A percentile compares a stretch with the other conserved stretches of the same genome.
Conservation (phyloP, 2,329 filamentous ascomycete species). For the Ophiostoma ulmi region DNA sequence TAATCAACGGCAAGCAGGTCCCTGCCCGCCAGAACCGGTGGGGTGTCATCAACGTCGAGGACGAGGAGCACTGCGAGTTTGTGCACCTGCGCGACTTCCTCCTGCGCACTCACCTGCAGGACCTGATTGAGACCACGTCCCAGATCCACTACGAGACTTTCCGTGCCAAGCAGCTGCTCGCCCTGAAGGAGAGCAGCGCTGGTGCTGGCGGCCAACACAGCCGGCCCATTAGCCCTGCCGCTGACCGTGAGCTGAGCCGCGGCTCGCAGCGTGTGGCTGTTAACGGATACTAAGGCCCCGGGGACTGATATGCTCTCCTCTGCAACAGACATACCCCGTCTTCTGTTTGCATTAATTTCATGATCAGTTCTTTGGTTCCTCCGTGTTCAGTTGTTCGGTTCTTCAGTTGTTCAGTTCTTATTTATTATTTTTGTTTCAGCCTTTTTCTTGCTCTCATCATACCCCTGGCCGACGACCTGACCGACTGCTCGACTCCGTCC, state of each 20-base stretch:
- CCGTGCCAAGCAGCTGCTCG: conserved; percentile 97
- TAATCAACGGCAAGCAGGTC: conserved; percentile 95
- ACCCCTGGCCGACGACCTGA: conserved; percentile 20
- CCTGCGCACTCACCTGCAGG: conserved; percentile 94
- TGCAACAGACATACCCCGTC: neutral
- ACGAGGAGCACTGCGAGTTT: conserved; percentile 99
- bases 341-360: conserved; percentile 16
- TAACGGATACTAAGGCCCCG: conserved; percentile 79
- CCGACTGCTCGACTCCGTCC: conserved; percentile 13
- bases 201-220: conserved; percentile 61
- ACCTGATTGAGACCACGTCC: conserved; percentile 97
- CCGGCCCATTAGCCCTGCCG: conserved; percentile 90
- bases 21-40: conserved; percentile 97
- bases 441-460: conserved; percentile 23
- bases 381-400: conserved; percentile 5
- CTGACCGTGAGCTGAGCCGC: conserved; percentile 92
- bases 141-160: conserved; percentile 99
- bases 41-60: conserved; percentile 99
- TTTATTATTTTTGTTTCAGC: conserved; percentile 20
- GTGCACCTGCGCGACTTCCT: conserved; percentile 98
- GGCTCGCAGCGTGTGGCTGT: conserved; percentile 96
- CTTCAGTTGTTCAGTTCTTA: conserved; percentile 6
- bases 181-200: conserved; percentile 95
- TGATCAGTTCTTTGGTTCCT: conserved; percentile 19
- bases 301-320: conserved; percentile 19